Percentiles rank a stretch among this genome's conserved stretches.
These are phyloP conservation scores for Clitopilus hobsonii DNA, from an alignment of 768 basidiomycete genomes.

Conservation along the genomic window DNA sequence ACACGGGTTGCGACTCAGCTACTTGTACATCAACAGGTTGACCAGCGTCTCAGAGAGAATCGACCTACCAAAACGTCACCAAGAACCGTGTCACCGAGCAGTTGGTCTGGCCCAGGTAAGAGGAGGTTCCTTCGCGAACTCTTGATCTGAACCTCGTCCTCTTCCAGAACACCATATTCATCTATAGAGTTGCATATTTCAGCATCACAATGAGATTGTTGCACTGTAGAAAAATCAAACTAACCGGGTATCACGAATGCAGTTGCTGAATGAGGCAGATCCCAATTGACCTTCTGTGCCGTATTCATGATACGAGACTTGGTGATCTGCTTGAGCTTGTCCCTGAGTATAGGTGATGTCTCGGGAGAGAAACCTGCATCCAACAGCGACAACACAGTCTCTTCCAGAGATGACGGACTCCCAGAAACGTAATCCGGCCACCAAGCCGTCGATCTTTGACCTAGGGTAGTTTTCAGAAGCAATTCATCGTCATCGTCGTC, in stretches of 20 bases:
- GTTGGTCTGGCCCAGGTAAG: conserved; percentile 28
- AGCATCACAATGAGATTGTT: too few relatives aligned
- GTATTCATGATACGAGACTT: conserved; percentile 37
- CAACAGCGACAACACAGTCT: conserved; percentile 54
- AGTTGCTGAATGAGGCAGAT: conserved; percentile 53
- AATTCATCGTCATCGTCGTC: conserved; percentile 33
- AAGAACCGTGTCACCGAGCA: conserved; percentile 41
- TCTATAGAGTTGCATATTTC: too few relatives aligned
- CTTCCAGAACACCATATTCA: conserved; percentile 41
- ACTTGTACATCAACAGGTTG: background rate
- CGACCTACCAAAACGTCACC: conserved; percentile 54
- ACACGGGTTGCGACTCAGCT: conserved; percentile 67
- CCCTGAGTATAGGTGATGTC: conserved; percentile 41
- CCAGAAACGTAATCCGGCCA: conserved; percentile 65
- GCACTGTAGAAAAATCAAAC: too few relatives aligned
- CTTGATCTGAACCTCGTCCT: conserved; percentile 56
- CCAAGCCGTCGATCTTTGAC: conserved; percentile 55
- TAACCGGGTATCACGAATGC: conserved; percentile 60
- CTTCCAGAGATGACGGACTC: conserved; percentile 57
- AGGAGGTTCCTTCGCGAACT: conserved; percentile 38
- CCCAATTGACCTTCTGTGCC: conserved; percentile 39
- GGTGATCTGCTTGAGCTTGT: conserved; percentile 49
- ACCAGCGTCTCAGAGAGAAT: background rate
- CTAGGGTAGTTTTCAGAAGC: conserved; percentile 16
- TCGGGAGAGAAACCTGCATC: conserved; percentile 57